phyloP scores from a whole-genome alignment of 345 rosid species.

The Toxicodendron radicans region DNA sequence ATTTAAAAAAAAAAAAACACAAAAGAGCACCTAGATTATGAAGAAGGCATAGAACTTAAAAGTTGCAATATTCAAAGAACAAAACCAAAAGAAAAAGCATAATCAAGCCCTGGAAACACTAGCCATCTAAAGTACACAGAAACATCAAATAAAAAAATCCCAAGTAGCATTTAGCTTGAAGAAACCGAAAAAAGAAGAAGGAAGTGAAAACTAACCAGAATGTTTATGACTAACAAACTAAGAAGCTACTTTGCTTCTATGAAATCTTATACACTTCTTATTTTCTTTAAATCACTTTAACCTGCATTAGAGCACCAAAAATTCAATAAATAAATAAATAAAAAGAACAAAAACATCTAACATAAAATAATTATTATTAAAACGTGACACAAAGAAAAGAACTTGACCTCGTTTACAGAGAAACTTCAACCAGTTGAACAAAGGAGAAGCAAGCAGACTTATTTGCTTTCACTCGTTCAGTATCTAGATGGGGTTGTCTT shows the following conservation, averaged over 20 bases:
- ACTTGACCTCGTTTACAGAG: constrained; percentile 25
- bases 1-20: neutral
- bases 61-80: neutral
- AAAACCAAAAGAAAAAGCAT: neutral
- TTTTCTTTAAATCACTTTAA: constrained; percentile 14
- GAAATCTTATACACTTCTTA: constrained; percentile 12
- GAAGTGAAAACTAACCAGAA: constrained; percentile 32
- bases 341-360: neutral
- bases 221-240: constrained; percentile 9
- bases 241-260: constrained; percentile 13
- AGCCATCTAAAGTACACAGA: neutral
- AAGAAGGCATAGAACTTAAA: neutral
- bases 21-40: neutral
- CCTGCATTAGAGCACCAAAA: constrained; percentile 29
- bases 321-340: constrained; percentile 1
- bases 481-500: neutral
- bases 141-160: neutral
- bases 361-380: neutral
- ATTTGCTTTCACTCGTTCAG: neutral
- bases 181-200: neutral
- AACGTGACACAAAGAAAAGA: constrained; percentile 1
- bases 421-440: too few species aligned
- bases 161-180: neutral
- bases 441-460: too few species aligned
- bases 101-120: neutral